phyloP scores from a whole-genome alignment of 2,329 filamentous ascomycete genomes.

The Botrytis byssoidea region DNA sequence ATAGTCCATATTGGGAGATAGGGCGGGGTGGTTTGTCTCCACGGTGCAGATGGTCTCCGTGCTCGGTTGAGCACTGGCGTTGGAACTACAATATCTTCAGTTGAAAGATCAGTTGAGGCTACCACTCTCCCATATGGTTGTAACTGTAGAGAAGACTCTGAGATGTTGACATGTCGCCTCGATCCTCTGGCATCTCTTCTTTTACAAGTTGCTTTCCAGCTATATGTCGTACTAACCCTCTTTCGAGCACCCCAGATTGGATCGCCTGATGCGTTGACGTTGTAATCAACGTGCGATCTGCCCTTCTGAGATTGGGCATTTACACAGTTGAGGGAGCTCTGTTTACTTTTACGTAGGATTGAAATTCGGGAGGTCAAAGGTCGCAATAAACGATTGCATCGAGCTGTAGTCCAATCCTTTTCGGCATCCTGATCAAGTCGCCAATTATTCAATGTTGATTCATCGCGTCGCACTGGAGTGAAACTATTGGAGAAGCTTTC shows the following conservation, averaged over 20 bases:
- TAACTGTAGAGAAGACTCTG: neutral
- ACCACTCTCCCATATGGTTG: neutral
- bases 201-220: slow-evolving; percentile 23
- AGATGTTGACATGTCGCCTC: neutral
- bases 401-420: slow-evolving; percentile 44
- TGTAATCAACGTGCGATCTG: neutral
- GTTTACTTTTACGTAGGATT: slow-evolving; percentile 42
- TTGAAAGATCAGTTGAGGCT: too few species aligned
- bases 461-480: slow-evolving; percentile 35
- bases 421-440: slow-evolving; percentile 26
- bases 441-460: slow-evolving; percentile 29
- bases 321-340: slow-evolving; percentile 16
- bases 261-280: neutral
- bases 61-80: slow-evolving; percentile 38
- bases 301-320: slow-evolving; percentile 17
- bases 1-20: neutral
- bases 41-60: neutral
- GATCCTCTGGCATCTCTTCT: slow-evolving; percentile 21
- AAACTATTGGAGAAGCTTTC: slow-evolving; percentile 26
- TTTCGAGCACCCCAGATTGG: slow-evolving; percentile 26
- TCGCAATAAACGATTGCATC: slow-evolving; percentile 46
- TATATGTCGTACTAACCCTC: slow-evolving; percentile 35
- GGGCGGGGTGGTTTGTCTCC: neutral
- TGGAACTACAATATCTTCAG: slow-evolving; percentile 37
- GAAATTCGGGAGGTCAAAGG: slow-evolving; percentile 45